Evolutionary conservation across 257 asterid genomes (phyloP).

Genomic region (Ehretia macrophylla): DNA sequence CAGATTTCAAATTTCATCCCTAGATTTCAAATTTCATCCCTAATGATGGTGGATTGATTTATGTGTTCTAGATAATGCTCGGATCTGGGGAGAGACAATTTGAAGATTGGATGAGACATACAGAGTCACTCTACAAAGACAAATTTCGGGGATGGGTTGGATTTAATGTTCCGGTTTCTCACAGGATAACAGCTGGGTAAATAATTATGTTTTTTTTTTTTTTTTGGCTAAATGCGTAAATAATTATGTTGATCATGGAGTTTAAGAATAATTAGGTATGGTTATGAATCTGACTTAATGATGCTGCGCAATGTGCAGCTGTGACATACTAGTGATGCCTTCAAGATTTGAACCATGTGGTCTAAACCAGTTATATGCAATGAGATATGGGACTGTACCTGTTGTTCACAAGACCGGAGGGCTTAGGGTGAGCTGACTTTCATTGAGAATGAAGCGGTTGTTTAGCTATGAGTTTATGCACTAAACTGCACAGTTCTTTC

Average conservation of each 20-base stretch:
- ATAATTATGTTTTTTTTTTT: too few species aligned
- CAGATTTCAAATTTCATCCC: too few species aligned
- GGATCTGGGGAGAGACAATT: slow-evolving; percentile 98
- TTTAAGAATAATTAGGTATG: not conserved
- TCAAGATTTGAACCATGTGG: slow-evolving; percentile 99
- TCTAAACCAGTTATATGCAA: slow-evolving; percentile 87
- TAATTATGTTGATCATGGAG: not conserved
- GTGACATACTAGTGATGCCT: slow-evolving; percentile 91
- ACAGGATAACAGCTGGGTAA: slow-evolving; percentile 48
- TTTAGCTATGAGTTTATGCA: not conserved
- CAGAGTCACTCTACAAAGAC: slow-evolving; percentile 52
- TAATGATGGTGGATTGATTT: too few species aligned
- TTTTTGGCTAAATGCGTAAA: too few species aligned
- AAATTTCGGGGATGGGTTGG: slow-evolving; percentile 98
- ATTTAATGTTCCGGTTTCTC: slow-evolving; percentile 90
- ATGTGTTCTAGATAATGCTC: slow-evolving; percentile 72
- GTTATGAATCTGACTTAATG: not conserved
- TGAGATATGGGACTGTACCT: slow-evolving; percentile 92
- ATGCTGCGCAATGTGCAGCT: slow-evolving; percentile 38
- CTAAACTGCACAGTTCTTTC: not conserved
- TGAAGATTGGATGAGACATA: slow-evolving; percentile 95
- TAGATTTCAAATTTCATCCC: too few species aligned
- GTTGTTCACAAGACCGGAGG: slow-evolving; percentile 95
- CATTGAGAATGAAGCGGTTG: not conserved
- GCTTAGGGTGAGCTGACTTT: slow-evolving; percentile 59